Conservation (phyloP, 768 basidiomycete species). For the Nidularia pulvinata region DNA sequence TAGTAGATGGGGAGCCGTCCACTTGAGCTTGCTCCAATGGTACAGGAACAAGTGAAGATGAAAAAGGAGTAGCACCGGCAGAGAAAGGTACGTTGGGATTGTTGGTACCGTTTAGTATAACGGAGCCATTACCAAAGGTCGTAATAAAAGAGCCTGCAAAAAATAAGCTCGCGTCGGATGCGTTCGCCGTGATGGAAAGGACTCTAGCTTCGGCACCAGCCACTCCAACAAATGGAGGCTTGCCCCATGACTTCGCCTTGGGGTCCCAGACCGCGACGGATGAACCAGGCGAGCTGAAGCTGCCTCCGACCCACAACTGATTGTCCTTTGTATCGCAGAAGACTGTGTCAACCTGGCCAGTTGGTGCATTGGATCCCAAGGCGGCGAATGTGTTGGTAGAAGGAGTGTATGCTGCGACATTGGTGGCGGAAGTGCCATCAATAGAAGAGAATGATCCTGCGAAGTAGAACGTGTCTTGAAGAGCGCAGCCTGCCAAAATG, state of each 20-base stretch:
- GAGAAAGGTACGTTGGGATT: slow-evolving; percentile 90
- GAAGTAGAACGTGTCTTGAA: slow-evolving; percentile 72
- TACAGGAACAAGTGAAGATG: slow-evolving; percentile 86
- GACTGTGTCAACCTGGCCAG: slow-evolving; percentile 71
- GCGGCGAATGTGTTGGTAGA: slow-evolving; percentile 56
- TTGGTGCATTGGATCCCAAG: slow-evolving; percentile 68
- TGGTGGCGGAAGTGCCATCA: slow-evolving; percentile 53
- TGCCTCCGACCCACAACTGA: slow-evolving; percentile 81
- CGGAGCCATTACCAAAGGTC: slow-evolving; percentile 56
- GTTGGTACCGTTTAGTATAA: slow-evolving; percentile 58
- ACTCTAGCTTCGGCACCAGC: slow-evolving; percentile 71
- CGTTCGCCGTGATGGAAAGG: slow-evolving; percentile 72
- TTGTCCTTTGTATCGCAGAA: slow-evolving; percentile 71
- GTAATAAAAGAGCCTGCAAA: slow-evolving; percentile 91
- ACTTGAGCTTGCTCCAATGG: slow-evolving; percentile 61
- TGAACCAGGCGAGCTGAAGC: slow-evolving; percentile 65
- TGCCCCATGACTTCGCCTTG: slow-evolving; percentile 66
- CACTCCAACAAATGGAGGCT: slow-evolving; percentile 82
- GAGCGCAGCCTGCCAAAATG: slow-evolving; percentile 72
- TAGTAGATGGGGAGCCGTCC: slow-evolving; percentile 60
- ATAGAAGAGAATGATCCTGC: slow-evolving; percentile 85
- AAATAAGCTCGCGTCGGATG: slow-evolving; percentile 72
- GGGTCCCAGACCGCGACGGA: slow-evolving; percentile 75
- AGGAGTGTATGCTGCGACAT: slow-evolving; percentile 77
- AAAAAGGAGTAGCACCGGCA: slow-evolving; percentile 79